Base-by-base conservation (phyloP, 306 rosid species). In the Quercus alba region DNA sequence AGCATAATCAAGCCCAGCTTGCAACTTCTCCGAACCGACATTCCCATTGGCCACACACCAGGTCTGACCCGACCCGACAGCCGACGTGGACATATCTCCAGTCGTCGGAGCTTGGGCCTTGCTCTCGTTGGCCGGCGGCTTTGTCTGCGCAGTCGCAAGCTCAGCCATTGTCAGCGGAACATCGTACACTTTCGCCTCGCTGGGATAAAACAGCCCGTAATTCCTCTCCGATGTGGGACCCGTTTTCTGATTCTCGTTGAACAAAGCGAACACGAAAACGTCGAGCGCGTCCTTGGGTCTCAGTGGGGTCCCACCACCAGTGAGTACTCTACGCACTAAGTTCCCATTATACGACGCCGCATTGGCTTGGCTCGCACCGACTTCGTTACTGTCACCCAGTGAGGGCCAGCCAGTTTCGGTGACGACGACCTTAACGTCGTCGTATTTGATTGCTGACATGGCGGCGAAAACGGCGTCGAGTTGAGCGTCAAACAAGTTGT, bases 371-470 rank as follows among this genome's bases (percentile, higher is more conserved):
- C 90, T 31, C 0, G 97, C 90, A 10, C 98, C 98, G 1, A 89
- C 4, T 25, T 94, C 98, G 3, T 89, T 81, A 2, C 77, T 78
- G 44, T 92, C 98, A 0, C 98, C 98, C 11, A 69, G 75, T 0
- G 98, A 92, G 1, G 98, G 98, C 98, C 98, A 94, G 0, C 98
- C 98, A 0, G 97, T 91, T 38, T 94, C 98, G 0, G 97, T 72
- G 1, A 94, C 85, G 0, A 85, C 80, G 1, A 94, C 1, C 61
- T 77, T 81, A 0, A 94, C 72, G 81, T 92, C 97, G 73, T 82
- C 79, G 86, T 87, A 86, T 51, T 91, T 83, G 0, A 94, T 25
- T 0, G 90, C 92, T 4, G 92, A 87, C 90, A 86, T 84, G 84
- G 98, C 98, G 0, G 98, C 91, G 9, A 31, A 85, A 68, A 94